Evolutionary conservation across 2,329 filamentous ascomycete species (phyloP), one percentile per base, ranked within the genome.

Genomic region (Mariannaea elegans): DNA sequence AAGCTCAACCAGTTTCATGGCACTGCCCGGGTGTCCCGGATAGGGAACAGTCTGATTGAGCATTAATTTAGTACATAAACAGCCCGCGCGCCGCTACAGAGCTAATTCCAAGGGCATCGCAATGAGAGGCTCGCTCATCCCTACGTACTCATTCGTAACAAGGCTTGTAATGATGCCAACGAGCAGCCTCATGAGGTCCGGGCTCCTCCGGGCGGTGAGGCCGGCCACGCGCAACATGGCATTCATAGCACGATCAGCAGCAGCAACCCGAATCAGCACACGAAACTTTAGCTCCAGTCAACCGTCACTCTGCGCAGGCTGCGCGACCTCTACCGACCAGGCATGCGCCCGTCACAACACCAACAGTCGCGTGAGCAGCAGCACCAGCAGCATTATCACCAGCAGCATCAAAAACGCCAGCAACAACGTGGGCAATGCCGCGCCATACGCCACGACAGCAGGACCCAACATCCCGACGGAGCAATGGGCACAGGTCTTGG

Each of bases 401-500:
- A 55, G 24, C 32, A 47, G 19, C 52, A 58, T 61, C 49, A 58
- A n/a, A n/a, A 31, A 46, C 14, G 18, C 44, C 21, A 46, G 16
- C 44, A 66, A 31, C 34, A 66, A 51, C 27, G 27, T 45, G 1
- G 38, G 41, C 32, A 69, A 68, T 44, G 14, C 56, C 13, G 62
- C 67, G 3, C 45, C 65, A 18, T 69, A 70, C 13, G 65, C 67
- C 14, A 70, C 67, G 16, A 34, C 65, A 21, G 58, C 65, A 19
- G 56, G 38, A 1, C 59, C 66, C 5, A 21, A 84, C 49, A 84
- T 97, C 71, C 93, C 93, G 51, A 87, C 83, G 29, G 89, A 88
- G 77, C 93, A 97, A 82, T 94, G 90, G 92, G 93, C 93, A 36
- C 91, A 94, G 78, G 91, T 97, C 66, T 81, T 94, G 67, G 90